Base-by-base conservation (phyloP, 805 yeast genomes). In the Saitoella complicata region DNA sequence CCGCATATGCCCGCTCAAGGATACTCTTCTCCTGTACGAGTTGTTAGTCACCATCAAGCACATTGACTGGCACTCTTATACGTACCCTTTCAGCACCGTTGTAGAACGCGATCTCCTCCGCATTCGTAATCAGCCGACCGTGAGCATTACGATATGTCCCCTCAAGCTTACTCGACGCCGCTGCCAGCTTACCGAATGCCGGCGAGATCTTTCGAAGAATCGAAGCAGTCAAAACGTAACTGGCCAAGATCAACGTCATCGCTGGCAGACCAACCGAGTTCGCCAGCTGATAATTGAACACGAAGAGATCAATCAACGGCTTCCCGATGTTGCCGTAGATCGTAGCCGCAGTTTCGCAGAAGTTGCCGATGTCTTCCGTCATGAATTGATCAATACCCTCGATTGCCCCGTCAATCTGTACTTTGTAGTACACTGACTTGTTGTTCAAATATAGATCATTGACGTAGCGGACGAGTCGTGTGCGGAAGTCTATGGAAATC, bases 31-130 rank as follows among this genome's bases (percentile, higher is more conserved):
- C 96, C 47, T 21, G 21, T 21, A 21, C 21, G 21, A 21, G 21
- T 21, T 21, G 21, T 21, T 21, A 21, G 21, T 21, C 4, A 4
- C 21, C 21, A n/a, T n/a, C 21, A 4, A 3, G 4, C 21, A 21
- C 21, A 21, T 21, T 3, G 21, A 4, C 21, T 21, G 4, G 21
- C 21, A 21, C 21, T 21, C 21, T 21, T 4, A 21, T 21, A 21
- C 21, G 21, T 21, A 21, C 21, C 21, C 86, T 72, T 8, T 69
- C 66, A 0, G 88, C 78, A 13, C 97, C 97, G 57, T 86, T 86
- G 59, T 86, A 87, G 57, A 87, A 87, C 0, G 95, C 93, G 54
- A 87, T 85, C 58, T 87, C 96, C 63, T 87, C 97, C 56, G 86
- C 79, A 56, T 87, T 87, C 46, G 80, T 79, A 56, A 85, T 85